A percentile compares a stretch with the other conserved stretches of the same genome.
Conservation (phyloP, 2,329 filamentous ascomycete genomes). For the Diaporthe helianthi region DNA sequence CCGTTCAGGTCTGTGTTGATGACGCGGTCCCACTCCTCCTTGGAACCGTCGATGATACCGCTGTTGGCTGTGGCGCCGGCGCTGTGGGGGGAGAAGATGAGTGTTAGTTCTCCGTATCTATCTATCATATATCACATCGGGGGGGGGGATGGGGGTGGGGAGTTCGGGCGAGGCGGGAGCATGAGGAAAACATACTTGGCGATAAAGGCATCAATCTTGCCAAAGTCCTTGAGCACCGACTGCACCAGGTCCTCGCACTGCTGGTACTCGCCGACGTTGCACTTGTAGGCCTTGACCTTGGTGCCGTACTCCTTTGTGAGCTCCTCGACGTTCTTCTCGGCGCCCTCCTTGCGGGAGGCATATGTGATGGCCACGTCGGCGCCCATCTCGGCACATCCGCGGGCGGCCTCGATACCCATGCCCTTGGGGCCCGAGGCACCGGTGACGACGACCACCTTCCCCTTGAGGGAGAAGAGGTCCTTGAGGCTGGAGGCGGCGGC, state of each 20-base stretch:
- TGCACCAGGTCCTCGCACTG: constrained; percentile 60
- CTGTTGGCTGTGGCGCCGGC: constrained; percentile 71
- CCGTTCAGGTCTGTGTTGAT: constrained; percentile 80
- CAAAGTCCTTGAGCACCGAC: constrained; percentile 75
- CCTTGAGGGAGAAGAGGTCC: constrained; percentile 74
- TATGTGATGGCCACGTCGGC: constrained; percentile 74
- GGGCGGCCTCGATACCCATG: constrained; percentile 72
- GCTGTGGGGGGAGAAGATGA: constrained; percentile 37
- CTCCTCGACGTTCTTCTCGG: constrained; percentile 68
- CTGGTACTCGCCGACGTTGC: constrained; percentile 61
- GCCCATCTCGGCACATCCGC: constrained; percentile 71
- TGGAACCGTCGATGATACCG: constrained; percentile 79
- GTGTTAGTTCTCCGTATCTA: not conserved
- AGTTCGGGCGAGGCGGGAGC: too few species aligned
- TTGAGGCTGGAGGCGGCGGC: constrained; percentile 63
- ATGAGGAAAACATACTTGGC: constrained; percentile 73
- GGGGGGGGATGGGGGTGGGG: too few species aligned
- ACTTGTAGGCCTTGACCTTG: constrained; percentile 67
- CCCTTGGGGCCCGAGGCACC: constrained; percentile 72
- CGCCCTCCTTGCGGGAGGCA: constrained; percentile 71
- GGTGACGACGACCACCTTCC: constrained; percentile 72
- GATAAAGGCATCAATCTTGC: constrained; percentile 76
- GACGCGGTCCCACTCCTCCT: constrained; percentile 82
- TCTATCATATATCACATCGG: too few species aligned
- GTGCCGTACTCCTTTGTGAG: constrained; percentile 70